Evolutionary conservation across 352 stramenopile genomes (phyloP).

Genomic region (Peronospora farinosa): DNA sequence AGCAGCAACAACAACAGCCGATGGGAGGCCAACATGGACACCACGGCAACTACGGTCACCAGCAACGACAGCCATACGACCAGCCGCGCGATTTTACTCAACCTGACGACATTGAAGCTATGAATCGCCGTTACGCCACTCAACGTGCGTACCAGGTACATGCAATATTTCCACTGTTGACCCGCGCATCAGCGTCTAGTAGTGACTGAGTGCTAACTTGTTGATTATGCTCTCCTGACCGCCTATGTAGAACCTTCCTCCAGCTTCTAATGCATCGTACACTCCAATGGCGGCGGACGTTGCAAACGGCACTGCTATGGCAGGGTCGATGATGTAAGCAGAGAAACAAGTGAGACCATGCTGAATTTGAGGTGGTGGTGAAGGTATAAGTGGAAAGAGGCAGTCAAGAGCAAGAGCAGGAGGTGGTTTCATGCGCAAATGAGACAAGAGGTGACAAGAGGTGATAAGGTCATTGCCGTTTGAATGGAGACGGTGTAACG

Average conservation of each 20-base stretch:
- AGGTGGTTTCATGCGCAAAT: slow-evolving; percentile 1
- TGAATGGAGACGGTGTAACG: slow-evolving; percentile 6
- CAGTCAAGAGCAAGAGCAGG: slow-evolving; percentile 5
- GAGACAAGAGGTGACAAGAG: not conserved
- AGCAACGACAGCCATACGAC: slow-evolving; percentile 33
- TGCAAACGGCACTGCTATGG: slow-evolving; percentile 70
- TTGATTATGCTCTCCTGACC: slow-evolving; percentile 2
- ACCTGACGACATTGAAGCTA: slow-evolving; percentile 62
- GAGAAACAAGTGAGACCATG: not conserved
- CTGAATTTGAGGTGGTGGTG: slow-evolving; percentile 7
- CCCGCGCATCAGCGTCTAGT: slow-evolving; percentile 1
- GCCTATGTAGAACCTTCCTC: slow-evolving; percentile 54
- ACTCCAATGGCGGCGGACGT: slow-evolving; percentile 60
- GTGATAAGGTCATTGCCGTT: too few species aligned
- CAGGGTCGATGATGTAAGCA: slow-evolving; percentile 55
- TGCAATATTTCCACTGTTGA: slow-evolving; percentile 14
- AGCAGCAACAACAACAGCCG: slow-evolving; percentile 27
- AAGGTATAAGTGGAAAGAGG: slow-evolving; percentile 8
- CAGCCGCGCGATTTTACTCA: slow-evolving; percentile 64
- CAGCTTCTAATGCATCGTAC: slow-evolving; percentile 53
- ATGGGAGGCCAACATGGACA: slow-evolving; percentile 33
- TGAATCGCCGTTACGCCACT: slow-evolving; percentile 75
- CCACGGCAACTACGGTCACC: slow-evolving; percentile 29
- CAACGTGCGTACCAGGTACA: slow-evolving; percentile 76
- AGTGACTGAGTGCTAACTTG: not conserved